These are phyloP conservation scores for Metschnikowia henanensis DNA, from an alignment of 805 yeast species.

Conservation along the genomic window DNA sequence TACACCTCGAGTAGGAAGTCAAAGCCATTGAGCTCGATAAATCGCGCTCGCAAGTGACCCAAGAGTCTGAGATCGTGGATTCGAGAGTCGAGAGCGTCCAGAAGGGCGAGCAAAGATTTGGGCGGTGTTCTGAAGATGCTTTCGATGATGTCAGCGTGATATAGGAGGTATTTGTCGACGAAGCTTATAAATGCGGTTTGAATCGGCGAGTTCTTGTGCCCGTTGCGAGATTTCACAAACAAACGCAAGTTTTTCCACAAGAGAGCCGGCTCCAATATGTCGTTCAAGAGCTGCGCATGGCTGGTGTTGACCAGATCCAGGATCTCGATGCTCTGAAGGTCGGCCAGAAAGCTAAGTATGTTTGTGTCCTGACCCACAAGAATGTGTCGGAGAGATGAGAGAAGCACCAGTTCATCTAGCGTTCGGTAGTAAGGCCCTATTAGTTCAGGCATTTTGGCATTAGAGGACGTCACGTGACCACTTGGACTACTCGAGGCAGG, in stretches of 20 bases:
- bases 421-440: constrained; percentile 6
- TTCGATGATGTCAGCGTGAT: constrained; percentile 39
- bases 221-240: constrained; percentile 27
- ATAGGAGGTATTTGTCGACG: constrained; percentile 38
- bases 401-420: constrained; percentile 30
- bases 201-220: constrained; percentile 46
- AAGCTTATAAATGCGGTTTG: constrained; percentile 60
- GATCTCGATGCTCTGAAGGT: constrained; percentile 33
- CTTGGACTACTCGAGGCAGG: background rate
- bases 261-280: constrained; percentile 70
- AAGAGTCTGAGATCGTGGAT: constrained; percentile 60
- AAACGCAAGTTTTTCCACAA: constrained; percentile 50
- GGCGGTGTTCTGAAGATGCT: constrained; percentile 28
- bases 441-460: constrained; percentile 5
- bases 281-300: constrained; percentile 52
- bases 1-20: constrained; percentile 55
- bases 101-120: constrained; percentile 34
- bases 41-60: constrained; percentile 39
- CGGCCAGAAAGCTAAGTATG: constrained; percentile 45
- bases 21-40: constrained; percentile 40
- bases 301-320: constrained; percentile 59
- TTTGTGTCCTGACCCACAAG: constrained; percentile 64
- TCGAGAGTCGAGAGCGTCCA: constrained; percentile 47
- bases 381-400: constrained; percentile 51
- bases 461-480: background rate